Conservation (phyloP, 306 rosid genomes). For the Astragalus membranaceus region DNA sequence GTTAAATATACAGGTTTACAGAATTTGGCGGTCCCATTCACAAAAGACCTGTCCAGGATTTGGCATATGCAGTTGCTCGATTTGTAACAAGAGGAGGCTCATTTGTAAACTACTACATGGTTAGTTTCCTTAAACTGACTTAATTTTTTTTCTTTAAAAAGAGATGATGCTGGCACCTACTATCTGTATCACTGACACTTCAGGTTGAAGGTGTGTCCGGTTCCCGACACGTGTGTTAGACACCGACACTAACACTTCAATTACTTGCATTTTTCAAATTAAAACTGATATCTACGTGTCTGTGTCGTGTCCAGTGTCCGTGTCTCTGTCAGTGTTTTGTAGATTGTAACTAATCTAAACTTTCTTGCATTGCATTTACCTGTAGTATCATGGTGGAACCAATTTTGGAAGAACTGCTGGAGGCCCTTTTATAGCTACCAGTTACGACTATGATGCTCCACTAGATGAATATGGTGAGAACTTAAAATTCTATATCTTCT, state of each 20-base stretch:
- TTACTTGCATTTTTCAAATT: too few relatives aligned
- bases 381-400: constrained; percentile 96
- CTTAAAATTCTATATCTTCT: not conserved
- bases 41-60: constrained; percentile 86
- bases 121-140: constrained; percentile 27
- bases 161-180: constrained; percentile 1
- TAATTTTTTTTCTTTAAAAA: not conserved
- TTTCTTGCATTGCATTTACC: not conserved
- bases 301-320: too few relatives aligned
- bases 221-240: too few relatives aligned
- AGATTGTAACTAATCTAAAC: not conserved
- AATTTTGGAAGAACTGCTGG: constrained; percentile 99
- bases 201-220: too few relatives aligned
- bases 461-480: constrained; percentile 95
- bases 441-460: constrained; percentile 99
- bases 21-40: constrained; percentile 93
- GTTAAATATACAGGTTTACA: constrained; percentile 57
- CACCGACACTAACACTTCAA: too few relatives aligned
- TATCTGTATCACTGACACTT: not conserved
- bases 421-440: constrained; percentile 95
- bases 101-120: constrained; percentile 95
- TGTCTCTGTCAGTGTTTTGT: too few relatives aligned
- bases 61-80: constrained; percentile 84
- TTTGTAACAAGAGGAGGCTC: constrained; percentile 93
- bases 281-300: too few relatives aligned